Conservation (phyloP, 2,329 filamentous ascomycete species). For the Aspergillus costaricaensis region DNA sequence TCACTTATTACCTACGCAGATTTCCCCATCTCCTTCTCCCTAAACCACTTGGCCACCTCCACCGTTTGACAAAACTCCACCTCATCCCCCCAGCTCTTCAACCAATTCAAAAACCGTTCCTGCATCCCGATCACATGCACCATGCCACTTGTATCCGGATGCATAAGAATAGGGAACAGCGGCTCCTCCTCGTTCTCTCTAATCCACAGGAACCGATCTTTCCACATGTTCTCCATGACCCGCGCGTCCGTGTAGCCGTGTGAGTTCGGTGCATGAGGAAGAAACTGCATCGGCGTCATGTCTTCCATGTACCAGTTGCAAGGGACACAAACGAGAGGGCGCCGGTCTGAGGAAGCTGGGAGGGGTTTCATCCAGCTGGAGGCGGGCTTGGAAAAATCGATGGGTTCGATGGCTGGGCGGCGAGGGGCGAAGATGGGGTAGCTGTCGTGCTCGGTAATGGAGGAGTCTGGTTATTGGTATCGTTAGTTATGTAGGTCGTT, state of each 20-base stretch:
- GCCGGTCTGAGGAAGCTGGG: conserved; percentile 24
- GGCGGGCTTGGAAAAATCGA: conserved; percentile 47
- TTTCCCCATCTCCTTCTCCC: conserved; percentile 21
- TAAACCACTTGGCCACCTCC: conserved; percentile 34
- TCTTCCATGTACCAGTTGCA: conserved; percentile 52
- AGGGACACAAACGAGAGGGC: conserved; percentile 45
- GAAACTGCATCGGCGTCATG: conserved; percentile 49
- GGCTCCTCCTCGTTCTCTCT: conserved; percentile 44
- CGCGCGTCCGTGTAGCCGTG: conserved; percentile 61
- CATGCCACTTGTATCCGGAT: conserved; percentile 63
- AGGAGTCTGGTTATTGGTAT: conserved; percentile 34
- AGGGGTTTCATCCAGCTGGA: conserved; percentile 50
- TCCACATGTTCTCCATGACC: conserved; percentile 63
- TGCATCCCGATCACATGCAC: conserved; percentile 63
- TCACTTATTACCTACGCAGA: not conserved
- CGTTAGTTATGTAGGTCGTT: not conserved
- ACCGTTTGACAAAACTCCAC: conserved; percentile 35
- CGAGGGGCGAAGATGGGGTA: conserved; percentile 44
- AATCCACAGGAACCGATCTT: conserved; percentile 61
- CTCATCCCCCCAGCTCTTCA: conserved; percentile 44
- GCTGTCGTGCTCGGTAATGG: conserved; percentile 46
- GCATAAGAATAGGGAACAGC: conserved; percentile 56
- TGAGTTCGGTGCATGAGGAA: conserved; percentile 51
- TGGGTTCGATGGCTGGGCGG: conserved; percentile 38
- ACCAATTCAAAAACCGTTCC: conserved; percentile 54